Percentiles rank a stretch among this genome's conserved stretches.
Conservation (phyloP, 1,284 basidiomycete genomes). For the Cutaneotrichosporon sp. region DNA sequence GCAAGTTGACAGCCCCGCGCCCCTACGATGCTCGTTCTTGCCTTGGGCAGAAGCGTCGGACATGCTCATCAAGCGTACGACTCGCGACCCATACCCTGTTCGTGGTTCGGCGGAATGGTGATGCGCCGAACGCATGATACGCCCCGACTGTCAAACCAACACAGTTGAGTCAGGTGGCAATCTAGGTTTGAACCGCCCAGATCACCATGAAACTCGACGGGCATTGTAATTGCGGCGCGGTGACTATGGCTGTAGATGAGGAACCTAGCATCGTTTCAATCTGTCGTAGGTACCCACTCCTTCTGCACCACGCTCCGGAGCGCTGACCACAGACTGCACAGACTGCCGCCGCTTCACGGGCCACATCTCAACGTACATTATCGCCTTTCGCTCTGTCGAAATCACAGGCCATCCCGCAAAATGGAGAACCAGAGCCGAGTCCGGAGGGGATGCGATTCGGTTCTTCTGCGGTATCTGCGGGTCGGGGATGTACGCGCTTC, state of each 20-base stretch:
- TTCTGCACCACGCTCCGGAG: too few relatives aligned
- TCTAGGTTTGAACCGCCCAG: too few relatives aligned
- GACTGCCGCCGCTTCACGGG: slow-evolving; percentile 8
- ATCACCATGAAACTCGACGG: not conserved
- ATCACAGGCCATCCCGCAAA: not conserved
- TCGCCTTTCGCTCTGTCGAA: not conserved
- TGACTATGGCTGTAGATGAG: not conserved
- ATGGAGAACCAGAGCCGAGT: not conserved
- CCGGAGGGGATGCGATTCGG: not conserved
- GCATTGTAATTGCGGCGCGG: not conserved
- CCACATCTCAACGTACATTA: not conserved
- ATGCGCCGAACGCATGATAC: too few relatives aligned
- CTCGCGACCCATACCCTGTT: too few relatives aligned
- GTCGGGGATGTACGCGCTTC: not conserved
- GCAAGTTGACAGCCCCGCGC: too few relatives aligned
- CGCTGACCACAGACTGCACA: not conserved
- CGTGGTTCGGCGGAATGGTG: too few relatives aligned
- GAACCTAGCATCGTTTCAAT: not conserved
- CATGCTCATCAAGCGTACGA: too few relatives aligned
- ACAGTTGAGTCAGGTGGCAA: too few relatives aligned
- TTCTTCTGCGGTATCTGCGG: not conserved
- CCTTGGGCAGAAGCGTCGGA: too few relatives aligned
- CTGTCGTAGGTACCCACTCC: not conserved
- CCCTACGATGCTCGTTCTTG: too few relatives aligned
- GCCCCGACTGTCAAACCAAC: too few relatives aligned